These are phyloP conservation scores for Selaginella moellendorffii DNA, from an alignment of 75 land plant genomes.

Conservation along the genomic window DNA sequence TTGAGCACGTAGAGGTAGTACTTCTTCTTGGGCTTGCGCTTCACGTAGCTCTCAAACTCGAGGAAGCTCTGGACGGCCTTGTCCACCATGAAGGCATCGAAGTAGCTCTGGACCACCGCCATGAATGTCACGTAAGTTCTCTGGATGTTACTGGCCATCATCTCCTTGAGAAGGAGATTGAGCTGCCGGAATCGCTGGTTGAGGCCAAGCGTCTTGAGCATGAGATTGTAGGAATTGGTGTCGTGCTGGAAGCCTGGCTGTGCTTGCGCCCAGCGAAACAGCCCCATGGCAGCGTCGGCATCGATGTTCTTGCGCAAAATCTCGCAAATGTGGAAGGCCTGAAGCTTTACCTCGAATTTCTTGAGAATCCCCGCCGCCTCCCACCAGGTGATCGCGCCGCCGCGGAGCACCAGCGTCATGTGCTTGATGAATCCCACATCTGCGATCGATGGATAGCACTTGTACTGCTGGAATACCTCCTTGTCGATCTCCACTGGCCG, in stretches of 20 bases:
- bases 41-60: background rate
- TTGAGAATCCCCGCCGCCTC: background rate
- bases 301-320: background rate
- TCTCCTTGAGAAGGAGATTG: background rate
- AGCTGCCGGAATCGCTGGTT: background rate
- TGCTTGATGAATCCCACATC: background rate
- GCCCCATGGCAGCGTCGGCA: background rate
- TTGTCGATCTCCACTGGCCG: conserved; percentile 1
- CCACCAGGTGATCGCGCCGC: background rate
- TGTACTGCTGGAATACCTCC: background rate
- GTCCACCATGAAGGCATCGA: background rate
- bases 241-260: background rate
- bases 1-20: background rate
- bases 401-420: background rate
- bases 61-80: background rate
- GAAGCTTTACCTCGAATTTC: background rate
- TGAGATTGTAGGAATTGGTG: background rate
- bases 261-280: background rate
- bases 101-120: background rate
- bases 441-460: background rate
- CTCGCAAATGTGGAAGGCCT: background rate
- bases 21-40: background rate
- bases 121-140: background rate
- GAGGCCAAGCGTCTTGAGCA: background rate
- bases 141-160: background rate